These are phyloP conservation scores for Diaporthe ampelina DNA, from an alignment of 2,329 filamentous ascomycete genomes.

Conservation along the genomic window DNA sequence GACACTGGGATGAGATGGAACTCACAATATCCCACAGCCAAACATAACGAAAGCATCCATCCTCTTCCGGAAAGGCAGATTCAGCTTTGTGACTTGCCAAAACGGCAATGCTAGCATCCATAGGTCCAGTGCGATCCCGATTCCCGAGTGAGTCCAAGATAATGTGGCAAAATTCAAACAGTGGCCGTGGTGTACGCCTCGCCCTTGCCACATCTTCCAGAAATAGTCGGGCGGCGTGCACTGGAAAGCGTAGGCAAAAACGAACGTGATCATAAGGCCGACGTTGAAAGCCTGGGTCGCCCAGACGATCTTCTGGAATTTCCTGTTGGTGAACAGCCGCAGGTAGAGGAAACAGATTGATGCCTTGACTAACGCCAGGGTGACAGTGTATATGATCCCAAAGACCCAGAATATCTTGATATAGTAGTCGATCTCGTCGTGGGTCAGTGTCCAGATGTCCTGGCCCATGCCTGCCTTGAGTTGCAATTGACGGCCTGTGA, in stretches of 20 bases:
- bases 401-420: conserved; percentile 41
- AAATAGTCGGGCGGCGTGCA: conserved; percentile 41
- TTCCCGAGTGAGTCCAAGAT: neutral
- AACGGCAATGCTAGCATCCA: conserved; percentile 37
- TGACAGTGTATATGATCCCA: conserved; percentile 46
- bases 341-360: conserved; percentile 33
- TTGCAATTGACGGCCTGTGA: conserved; percentile 47
- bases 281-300: conserved; percentile 35
- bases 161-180: neutral
- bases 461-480: conserved; percentile 52
- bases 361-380: conserved; percentile 7
- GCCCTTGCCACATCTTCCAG: conserved; percentile 42
- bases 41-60: conserved; percentile 25
- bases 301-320: conserved; percentile 31
- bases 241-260: conserved; percentile 39
- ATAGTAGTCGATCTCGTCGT: conserved; percentile 38
- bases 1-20: neutral
- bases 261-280: conserved; percentile 37
- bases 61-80: conserved; percentile 11
- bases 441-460: conserved; percentile 42
- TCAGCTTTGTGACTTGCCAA: conserved; percentile 18
- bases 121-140: conserved; percentile 20
- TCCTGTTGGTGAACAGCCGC: conserved; percentile 18
- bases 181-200: conserved; percentile 28
- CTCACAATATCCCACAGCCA: conserved; percentile 31